Base-by-base conservation (phyloP, 2,329 filamentous ascomycete genomes). In the Ophioceras dolichostomum region DNA sequence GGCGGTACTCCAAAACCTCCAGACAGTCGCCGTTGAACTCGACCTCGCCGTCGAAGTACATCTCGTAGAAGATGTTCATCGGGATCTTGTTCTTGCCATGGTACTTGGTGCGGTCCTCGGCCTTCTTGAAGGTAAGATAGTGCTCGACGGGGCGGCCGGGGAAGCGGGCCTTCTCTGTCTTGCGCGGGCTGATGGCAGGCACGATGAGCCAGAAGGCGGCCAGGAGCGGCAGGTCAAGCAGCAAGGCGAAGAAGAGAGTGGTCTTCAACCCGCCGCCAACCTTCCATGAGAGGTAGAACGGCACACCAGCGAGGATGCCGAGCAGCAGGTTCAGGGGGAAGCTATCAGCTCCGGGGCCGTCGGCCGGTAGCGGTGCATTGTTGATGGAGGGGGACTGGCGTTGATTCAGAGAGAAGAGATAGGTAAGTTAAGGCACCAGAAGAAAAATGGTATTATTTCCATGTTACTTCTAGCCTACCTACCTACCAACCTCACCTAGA, bases 1-100 rank as follows among this genome's bases (percentile, higher is more conserved):
- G 89, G 54, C 91, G 74, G 67, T 91, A 91, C 64, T 96, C 91
- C 61, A 96, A 65, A 34, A 84, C 69, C 55, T 96, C 89, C 44
- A 96, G 72, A 52, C 72, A 76, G 61, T 96, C 91, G 41, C 87
- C 88, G 60, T 94, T 96, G 72, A 95, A 89, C 50, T 94, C 86
- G 45, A 94, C 87, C 41, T 94, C 79, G 41, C 85, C 86, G 55
- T 91, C 82, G 62, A 96, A 94, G 71, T 95, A 96, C 82, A 89
- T 94, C 64, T 95, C 88, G 57, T 93, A 79, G 70, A 96, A 96
- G 18, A 86, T 93, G 67, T 94, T 81, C 69, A 93, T 81, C 38
- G 86, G 80, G 43, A 91, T 86, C 66, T 83, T 88, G 34, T 24
- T 24, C 59, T 71, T 72, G 59, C 84, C 84, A 48, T 73, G 70